These are phyloP conservation scores for Podila clonocystis DNA, from an alignment of 192 early-diverging fungal genomes.

Conservation along the genomic window DNA sequence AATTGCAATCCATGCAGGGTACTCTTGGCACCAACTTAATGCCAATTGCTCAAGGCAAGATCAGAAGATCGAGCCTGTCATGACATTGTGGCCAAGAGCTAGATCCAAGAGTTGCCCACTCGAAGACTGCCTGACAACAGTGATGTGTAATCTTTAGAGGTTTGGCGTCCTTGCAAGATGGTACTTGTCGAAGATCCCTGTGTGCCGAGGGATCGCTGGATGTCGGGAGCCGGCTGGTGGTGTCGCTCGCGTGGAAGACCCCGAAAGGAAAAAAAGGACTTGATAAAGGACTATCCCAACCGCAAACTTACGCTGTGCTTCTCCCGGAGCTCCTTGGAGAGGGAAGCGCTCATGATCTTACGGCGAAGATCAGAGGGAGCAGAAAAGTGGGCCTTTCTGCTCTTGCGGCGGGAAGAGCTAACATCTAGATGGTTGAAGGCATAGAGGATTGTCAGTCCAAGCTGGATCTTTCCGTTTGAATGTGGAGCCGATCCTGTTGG, in stretches of 20 bases:
- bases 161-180: no score
- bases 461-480: neutral
- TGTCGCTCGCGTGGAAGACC: neutral
- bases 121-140: no score
- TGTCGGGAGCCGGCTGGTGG: neutral
- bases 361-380: constrained; percentile 94
- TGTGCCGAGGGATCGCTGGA: neutral
- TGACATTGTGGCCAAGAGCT: no score
- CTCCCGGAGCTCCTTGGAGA: constrained; percentile 98
- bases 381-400: constrained; percentile 98
- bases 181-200: no score
- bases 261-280: constrained; percentile 20
- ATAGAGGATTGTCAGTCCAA: constrained; percentile 20
- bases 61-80: no score
- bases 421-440: constrained; percentile 66
- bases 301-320: constrained; percentile 86
- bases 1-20: no score
- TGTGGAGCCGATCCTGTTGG: neutral
- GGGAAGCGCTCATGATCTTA: constrained; percentile 95
- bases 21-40: no score
- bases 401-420: constrained; percentile 91
- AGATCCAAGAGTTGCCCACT: no score
- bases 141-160: no score
- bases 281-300: constrained; percentile 44
- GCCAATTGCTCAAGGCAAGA: no score